phyloP scores from a whole-genome alignment of 139 green algal species.

The Chlamydomonas urium region DNA sequence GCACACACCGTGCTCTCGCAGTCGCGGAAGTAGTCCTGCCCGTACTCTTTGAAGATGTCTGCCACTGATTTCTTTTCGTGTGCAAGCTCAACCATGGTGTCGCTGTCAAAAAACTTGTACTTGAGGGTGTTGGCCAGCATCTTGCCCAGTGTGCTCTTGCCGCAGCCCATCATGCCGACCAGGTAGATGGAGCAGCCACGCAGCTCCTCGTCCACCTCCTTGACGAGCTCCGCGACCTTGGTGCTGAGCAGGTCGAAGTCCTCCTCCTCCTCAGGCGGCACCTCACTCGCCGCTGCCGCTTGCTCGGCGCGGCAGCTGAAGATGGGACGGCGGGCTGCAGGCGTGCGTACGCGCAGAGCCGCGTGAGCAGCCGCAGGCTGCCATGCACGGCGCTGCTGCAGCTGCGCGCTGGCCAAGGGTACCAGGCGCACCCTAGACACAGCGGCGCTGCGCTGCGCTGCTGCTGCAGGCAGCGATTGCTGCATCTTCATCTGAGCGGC shows the following conservation, averaged over 20 bases:
- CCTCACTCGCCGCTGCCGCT: no score
- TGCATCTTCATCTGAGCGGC: no score
- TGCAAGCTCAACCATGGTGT: conserved; percentile 69
- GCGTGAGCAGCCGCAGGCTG: no score
- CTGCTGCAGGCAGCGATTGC: no score
- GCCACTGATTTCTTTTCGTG: conserved; percentile 50
- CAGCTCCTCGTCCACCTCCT: conserved; percentile 49
- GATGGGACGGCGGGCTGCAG: no score
- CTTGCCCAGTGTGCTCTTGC: conserved; percentile 56
- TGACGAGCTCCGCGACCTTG: conserved; percentile 39
- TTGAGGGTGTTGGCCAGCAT: conserved; percentile 61
- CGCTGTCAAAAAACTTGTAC: conserved; percentile 86
- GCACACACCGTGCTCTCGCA: conserved; percentile 64
- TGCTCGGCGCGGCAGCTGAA: no score
- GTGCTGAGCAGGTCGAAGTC: conserved; percentile 49
- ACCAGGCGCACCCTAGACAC: no score
- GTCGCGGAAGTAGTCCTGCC: conserved; percentile 79
- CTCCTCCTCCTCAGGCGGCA: no score
- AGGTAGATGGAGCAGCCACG: conserved; percentile 78
- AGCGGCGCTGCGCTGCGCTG: no score
- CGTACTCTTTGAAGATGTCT: conserved; percentile 78
- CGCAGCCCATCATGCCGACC: conserved; percentile 89
- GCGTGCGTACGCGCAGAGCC: no score
- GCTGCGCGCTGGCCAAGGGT: no score
- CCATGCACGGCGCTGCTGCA: no score